Conservation (phyloP, 805 yeast species). For the Metschnikowia kofuensis region DNA sequence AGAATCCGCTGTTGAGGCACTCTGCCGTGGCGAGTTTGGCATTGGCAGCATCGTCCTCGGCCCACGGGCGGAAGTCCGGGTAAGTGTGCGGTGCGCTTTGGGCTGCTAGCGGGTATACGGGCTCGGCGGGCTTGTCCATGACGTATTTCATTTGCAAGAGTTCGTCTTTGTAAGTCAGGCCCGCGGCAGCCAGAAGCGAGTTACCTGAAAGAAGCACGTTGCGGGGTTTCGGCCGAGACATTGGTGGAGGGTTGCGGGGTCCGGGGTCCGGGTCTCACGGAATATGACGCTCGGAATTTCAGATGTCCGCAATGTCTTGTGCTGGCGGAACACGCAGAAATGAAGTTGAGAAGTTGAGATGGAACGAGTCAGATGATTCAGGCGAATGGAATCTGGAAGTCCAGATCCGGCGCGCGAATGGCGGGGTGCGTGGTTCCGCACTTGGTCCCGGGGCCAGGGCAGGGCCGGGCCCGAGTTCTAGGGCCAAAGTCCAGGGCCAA, state of each 20-base stretch:
- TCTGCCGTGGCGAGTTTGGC: slow-evolving; percentile 45
- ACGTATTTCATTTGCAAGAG: slow-evolving; percentile 32
- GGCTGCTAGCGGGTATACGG: slow-evolving; percentile 37
- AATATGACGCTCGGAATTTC: background rate
- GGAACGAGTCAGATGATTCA: too few relatives aligned
- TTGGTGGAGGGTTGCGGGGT: background rate
- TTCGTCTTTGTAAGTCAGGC: slow-evolving; percentile 28
- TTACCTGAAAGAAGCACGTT: slow-evolving; percentile 16
- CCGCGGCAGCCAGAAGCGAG: slow-evolving; percentile 16
- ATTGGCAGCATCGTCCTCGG: slow-evolving; percentile 30
- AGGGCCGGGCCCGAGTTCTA: too few relatives aligned
- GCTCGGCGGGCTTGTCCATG: slow-evolving; percentile 33
- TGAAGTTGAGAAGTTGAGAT: too few relatives aligned
- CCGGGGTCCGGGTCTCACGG: background rate
- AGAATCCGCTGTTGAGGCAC: slow-evolving; percentile 66
- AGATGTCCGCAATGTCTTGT: too few relatives aligned
- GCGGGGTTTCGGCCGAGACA: slow-evolving; percentile 10
- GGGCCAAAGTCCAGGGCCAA: too few relatives aligned
- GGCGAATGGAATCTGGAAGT: too few relatives aligned
- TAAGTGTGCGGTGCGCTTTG: slow-evolving; percentile 27
- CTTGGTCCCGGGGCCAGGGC: too few relatives aligned
- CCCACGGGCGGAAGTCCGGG: slow-evolving; percentile 77
- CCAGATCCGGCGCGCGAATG: too few relatives aligned
- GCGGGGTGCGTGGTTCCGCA: too few relatives aligned
- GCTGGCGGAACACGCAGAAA: too few relatives aligned